Base-by-base conservation (phyloP, 164 flowering plant genomes). In the Aristolochia contorta region DNA sequence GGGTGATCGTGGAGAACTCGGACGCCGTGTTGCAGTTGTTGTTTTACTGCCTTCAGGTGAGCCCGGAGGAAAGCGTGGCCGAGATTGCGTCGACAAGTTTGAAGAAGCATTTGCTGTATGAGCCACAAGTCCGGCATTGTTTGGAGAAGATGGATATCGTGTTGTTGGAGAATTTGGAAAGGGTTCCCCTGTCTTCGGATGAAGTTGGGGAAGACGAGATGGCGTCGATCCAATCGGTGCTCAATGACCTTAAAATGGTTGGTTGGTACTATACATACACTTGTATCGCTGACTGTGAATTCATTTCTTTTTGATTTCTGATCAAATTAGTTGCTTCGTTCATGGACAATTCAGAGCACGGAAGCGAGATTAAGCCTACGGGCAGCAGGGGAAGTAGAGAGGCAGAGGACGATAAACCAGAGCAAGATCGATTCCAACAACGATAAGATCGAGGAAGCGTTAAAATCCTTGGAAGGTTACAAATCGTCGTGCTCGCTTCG, bases 201-300 rank as follows among this genome's bases (percentile, higher is more conserved):
- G 68, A 62, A n/a, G 51, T 21, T 13, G 52, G 59, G 12, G 62
- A 45, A 30, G 59, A 54, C 45, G 75, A 65, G 16, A 70, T 24
- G 41, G 63, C 25, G 25, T 37, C 62, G 20, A 54, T 64, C 4
- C 52, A 67, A 57, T 49, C 16, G 18, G 71, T 75, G 4, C 54
- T 84, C 60, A 77, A 75, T 41, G 87, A 84, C 59, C 79, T 87
- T 27, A 90, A 85, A 58, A 59, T 87, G 83, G 97, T 90, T 65
- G 71, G 78, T 69, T 58, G 30, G n/a, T n/a, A n/a, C n/a, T 27
- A 5, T 27, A 27, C 7, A 55, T 33, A 12, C 50, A 6, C 56
- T 32, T 32, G 16, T 1, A 51, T 2, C 4, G 0, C 23, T 19
- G 8, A 5, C 1, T 51, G 8, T 0, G 20, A 18, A 19, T 16